Base-by-base conservation (phyloP, 768 basidiomycete species). In the Mycena vitilis region DNA sequence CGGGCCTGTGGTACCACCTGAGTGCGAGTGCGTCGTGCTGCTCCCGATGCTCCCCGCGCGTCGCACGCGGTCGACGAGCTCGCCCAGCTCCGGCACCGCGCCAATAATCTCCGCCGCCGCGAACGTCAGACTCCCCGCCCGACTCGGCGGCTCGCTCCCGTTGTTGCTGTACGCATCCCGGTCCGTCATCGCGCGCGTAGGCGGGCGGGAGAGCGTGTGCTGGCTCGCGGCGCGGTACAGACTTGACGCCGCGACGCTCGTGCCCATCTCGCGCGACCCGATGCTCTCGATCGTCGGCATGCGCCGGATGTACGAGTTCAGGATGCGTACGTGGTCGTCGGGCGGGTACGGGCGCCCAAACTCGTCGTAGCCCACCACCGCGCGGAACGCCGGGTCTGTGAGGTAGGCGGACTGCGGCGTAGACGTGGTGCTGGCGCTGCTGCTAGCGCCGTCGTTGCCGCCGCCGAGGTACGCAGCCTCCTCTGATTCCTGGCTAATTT, bases 211-310 rank as follows among this genome's bases (percentile, higher is more conserved):
- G 1, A 75, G 65, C 10, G 75, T 75, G 40, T 65, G 60, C n/a
- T 42, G 62, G 38, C 72, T 55, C 53, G 61, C 44, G 25, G 20
- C 53, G 36, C 36, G 62, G 23, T 67, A 66, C 36, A 60, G 1
- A 13, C 45, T 49, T 44, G 53, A 40, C 54, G 22, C 47, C 22
- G 63, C 65, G 23, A 60, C 52, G 44, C 65, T 42, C 65, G 73
- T 68, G 64, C 66, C 77, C 70, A 81, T 67, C 68, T 94, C 92
- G 58, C 86, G 84, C 20, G 89, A 91, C 47, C 91, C 92, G 76
- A 93, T 83, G 49, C 88, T 89, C 76, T 93, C 91, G 68, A 94
- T 94, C 36, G 93, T 94, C 22, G 91, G 89, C 92, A 94, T 93
- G 45, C 93, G 90, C 59, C 86, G 83, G 51, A 94, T 84, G 72